These are phyloP conservation scores for Plasmodium gallinaceum DNA, from an alignment of 169 alveolate genomes.

Conservation along the genomic window DNA sequence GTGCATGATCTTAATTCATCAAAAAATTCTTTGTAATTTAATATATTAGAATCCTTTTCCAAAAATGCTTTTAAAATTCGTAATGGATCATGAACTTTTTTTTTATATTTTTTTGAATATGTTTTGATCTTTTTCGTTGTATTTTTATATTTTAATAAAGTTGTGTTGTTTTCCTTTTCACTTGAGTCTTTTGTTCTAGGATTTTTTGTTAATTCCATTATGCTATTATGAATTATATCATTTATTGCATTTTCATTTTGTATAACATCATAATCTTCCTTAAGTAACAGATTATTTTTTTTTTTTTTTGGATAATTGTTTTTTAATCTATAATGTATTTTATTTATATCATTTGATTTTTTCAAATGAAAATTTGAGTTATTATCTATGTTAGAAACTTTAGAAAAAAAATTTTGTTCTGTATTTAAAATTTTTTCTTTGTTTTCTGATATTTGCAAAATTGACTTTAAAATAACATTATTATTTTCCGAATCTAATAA, in stretches of 20 bases:
- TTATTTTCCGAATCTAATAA: background rate
- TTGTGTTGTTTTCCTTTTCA: background rate
- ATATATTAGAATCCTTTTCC: constrained; percentile 23
- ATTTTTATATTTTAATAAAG: background rate
- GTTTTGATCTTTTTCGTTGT: background rate
- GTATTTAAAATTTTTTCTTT: constrained; percentile 19
- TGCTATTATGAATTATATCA: constrained; percentile 50
- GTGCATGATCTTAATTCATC: constrained; percentile 36
- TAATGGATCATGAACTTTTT: constrained; percentile 37
- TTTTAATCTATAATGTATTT: background rate
- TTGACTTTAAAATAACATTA: constrained; percentile 6
- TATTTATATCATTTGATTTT: background rate
- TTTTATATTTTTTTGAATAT: background rate
- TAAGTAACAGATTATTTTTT: background rate
- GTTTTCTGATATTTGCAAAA: constrained; percentile 33
- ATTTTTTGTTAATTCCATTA: constrained; percentile 27
- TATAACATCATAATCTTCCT: constrained; percentile 33
- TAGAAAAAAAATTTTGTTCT: background rate
- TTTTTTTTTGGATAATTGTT: background rate
- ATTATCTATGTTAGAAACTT: background rate
- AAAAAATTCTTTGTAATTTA: constrained; percentile 1
- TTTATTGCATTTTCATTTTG: constrained; percentile 22
- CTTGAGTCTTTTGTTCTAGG: background rate
- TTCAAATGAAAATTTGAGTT: background rate
- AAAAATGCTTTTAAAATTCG: constrained; percentile 39